Evolutionary conservation across 2,329 filamentous ascomycete genomes (phyloP).

Genomic region (Stagonosporopsis tanaceti): DNA sequence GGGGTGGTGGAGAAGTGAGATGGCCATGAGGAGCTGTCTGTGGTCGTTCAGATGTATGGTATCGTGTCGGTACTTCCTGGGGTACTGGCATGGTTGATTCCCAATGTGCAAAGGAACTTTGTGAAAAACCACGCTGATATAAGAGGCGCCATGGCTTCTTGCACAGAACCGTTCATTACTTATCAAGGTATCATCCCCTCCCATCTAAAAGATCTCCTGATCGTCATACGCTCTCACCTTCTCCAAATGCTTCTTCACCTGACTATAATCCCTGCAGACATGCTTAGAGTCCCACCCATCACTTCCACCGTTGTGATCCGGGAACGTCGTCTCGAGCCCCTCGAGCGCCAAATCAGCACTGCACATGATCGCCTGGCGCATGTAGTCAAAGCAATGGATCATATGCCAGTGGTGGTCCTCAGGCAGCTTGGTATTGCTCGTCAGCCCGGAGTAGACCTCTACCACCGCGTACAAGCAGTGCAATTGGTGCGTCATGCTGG

Average conservation of each 20-base stretch:
- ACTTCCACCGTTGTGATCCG: slow-evolving; percentile 46
- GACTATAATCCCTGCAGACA: slow-evolving; percentile 31
- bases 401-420: slow-evolving; percentile 50
- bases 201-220: slow-evolving; percentile 39
- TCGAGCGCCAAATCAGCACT: slow-evolving; percentile 43
- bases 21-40: too few relatives aligned
- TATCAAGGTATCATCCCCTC: not conserved
- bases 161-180: not conserved
- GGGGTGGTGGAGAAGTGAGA: slow-evolving; percentile 20
- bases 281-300: slow-evolving; percentile 50
- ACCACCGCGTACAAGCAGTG: slow-evolving; percentile 47
- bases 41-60: too few relatives aligned
- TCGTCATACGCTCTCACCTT: slow-evolving; percentile 45
- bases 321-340: slow-evolving; percentile 46
- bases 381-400: slow-evolving; percentile 50
- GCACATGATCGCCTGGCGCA: slow-evolving; percentile 47
- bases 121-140: too few relatives aligned
- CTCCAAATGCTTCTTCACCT: slow-evolving; percentile 31
- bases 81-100: too few relatives aligned
- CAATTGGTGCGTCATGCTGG: slow-evolving; percentile 46
- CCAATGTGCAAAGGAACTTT: too few relatives aligned
- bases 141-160: not conserved
- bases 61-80: too few relatives aligned
- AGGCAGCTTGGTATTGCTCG: slow-evolving; percentile 32
- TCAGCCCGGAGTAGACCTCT: slow-evolving; percentile 42